Base-by-base conservation (phyloP, 768 basidiomycete species). In the Hygrocybe punicea region DNA sequence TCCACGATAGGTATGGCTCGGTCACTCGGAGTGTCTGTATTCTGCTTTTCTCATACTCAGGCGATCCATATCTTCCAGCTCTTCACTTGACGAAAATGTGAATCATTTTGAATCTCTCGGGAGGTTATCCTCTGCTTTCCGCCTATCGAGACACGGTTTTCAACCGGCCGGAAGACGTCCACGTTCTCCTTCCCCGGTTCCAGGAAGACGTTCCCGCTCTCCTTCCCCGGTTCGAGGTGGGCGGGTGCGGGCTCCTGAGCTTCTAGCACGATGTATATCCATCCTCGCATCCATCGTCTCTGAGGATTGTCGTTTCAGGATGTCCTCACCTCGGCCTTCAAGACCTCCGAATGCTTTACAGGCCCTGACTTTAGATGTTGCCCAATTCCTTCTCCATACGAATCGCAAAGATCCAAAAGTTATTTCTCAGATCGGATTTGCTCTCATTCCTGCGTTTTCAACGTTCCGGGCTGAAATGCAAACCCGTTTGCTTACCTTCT, bases 261-360 rank as follows among this genome's bases (percentile, higher is more conserved):
- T 88, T 14, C 74, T 87, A 34, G 75, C 80, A 2, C 73, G 81
- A 54, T 88, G 85, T 66, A 79, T 87, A 11, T 79, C 77, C 24
- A 69, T 84, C 35, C 77, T 87, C 34, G 76, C 77, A n/a, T 89
- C 84, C 1, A 72, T 93, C 19, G 74, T 91, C 16, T 69, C 75
- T 5, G 85, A 87, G 56, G 91, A 93, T 64, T 88, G 88, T 64
- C 83, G 89, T 2, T 89, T 82, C 69, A 79, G 80, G 58, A 77
- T 82, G 2, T 69, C 78, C 10, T 76, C 71, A 8, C 84, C 86
- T 14, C 79, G 86, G 4, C 88, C 85, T 2, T 76, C 76, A 0
- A 78, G 82, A 25, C 91, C 91, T 13, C 87, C 90, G 3, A 83
- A 90, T 64, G 77, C 89, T 3, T 71, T 94, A n/a, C 91, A 93